Evolutionary conservation across 2,329 filamentous ascomycete species (phyloP), one percentile per base, ranked within the genome.

Genomic region (Talaromyces sp.): DNA sequence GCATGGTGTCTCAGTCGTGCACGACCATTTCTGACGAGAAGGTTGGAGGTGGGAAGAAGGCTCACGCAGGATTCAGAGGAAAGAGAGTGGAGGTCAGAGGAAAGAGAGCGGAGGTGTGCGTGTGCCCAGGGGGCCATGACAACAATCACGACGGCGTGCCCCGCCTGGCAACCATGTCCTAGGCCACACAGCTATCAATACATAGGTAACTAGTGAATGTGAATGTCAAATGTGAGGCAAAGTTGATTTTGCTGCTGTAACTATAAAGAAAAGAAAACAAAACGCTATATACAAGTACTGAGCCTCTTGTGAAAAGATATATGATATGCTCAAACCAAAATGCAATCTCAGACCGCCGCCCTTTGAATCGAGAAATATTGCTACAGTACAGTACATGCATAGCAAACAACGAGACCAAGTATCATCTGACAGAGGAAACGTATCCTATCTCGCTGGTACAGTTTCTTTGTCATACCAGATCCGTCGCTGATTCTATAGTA

Each of bases 81-180:
- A 30, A 32, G 28, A 55, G 17, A 47, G 63, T 15, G 57, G 64
- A 64, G 61, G 63, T 59, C 22, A 22, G 22, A 22, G 22, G 22
- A 22, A 22, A 22, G 22, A 55, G 15, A 44, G 64, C 13, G 57
- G 64, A 64, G 61, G 63, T 59, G 61, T 53, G 58, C 59, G 65
- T 61, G 65, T 47, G 53, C 28, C 60, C 59, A 55, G 61, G 60
- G 47, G 11, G 17, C 36, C 36, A n/a, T 39, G 3, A 39, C 36
- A 39, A 39, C 36, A 39, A n/a, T 39, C 36, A 39, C 36, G 17
- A 39, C 36, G 17, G 8, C 17, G 4, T 39, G 36, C 36, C 36
- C 44, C 44, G 19, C 44, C 44, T 22, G 4, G 44, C 44, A 47
- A 47, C 44, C 44, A 47, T 25, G 36, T 39, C 15, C 15, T n/a